Evolutionary conservation across 371 early-diverging fungal genomes (phyloP).

Genomic region (Mortierella sp.): DNA sequence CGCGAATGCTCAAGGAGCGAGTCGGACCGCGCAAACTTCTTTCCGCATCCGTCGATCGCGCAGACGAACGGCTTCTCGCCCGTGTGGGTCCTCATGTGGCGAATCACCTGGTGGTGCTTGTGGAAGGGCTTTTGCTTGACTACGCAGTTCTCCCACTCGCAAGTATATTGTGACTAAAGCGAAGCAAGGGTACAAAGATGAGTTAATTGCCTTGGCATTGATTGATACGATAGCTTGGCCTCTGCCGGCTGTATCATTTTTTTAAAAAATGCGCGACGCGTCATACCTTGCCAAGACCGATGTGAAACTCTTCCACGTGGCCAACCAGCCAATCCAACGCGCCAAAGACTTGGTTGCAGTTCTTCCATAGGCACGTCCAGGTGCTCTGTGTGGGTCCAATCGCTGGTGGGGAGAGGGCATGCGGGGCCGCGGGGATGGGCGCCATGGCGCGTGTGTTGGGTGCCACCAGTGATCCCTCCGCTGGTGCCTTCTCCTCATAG

Average conservation of each 20-base stretch:
- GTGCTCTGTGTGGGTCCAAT: constrained; percentile 36
- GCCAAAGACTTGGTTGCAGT: constrained; percentile 52
- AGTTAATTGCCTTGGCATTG: too few species aligned
- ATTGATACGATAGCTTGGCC: too few species aligned
- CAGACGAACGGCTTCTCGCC: constrained; percentile 61
- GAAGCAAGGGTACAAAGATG: neutral
- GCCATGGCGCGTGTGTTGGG: neutral
- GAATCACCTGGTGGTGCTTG: constrained; percentile 55
- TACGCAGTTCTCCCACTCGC: constrained; percentile 58
- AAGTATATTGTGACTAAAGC: constrained; percentile 54
- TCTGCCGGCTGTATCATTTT: too few species aligned
- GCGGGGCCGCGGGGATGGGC: neutral
- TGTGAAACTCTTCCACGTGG: constrained; percentile 53
- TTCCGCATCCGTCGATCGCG: constrained; percentile 55
- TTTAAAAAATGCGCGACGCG: neutral
- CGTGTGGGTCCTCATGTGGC: constrained; percentile 58
- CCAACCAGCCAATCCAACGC: constrained; percentile 54
- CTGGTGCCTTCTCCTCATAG: constrained; percentile 20
- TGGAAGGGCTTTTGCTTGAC: constrained; percentile 58
- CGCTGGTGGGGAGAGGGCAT: constrained; percentile 16
- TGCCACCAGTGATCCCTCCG: constrained; percentile 15
- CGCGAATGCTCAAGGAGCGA: constrained; percentile 40
- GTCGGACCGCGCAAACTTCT: constrained; percentile 51
- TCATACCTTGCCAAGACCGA: constrained; percentile 55
- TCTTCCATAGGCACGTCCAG: constrained; percentile 58